Conservation (phyloP, 2,329 filamentous ascomycete species). For the Diaporthe vexans region DNA sequence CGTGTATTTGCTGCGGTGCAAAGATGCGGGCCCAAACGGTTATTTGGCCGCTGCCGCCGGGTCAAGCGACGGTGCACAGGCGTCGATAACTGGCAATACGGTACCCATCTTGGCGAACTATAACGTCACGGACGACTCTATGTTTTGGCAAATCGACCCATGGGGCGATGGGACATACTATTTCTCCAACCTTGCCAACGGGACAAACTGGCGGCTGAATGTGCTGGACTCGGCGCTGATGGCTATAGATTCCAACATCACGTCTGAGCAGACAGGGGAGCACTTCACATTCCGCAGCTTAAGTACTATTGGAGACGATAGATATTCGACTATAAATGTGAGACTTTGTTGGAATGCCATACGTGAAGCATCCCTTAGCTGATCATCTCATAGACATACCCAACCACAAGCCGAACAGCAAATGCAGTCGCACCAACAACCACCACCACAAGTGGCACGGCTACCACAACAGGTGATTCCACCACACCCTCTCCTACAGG, state of each 20-base stretch:
- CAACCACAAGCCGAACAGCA: constrained; percentile 22
- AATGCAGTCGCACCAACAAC: neutral
- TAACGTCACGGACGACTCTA: constrained; percentile 31
- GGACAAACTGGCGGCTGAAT: constrained; percentile 27
- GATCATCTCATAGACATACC: constrained; percentile 9
- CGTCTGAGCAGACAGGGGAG: constrained; percentile 11
- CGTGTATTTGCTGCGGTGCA: constrained; percentile 32
- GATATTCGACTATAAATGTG: constrained; percentile 19
- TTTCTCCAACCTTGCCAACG: constrained; percentile 32
- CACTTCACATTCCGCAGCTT: constrained; percentile 33
- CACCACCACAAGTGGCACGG: neutral
- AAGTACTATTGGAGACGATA: constrained; percentile 15
- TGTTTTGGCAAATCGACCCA: constrained; percentile 35
- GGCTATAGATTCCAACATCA: constrained; percentile 33
- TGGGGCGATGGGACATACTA: constrained; percentile 34
- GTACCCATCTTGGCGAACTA: neutral
- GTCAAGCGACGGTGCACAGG: neutral
- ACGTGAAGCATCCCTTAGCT: neutral
- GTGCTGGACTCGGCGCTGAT: neutral
- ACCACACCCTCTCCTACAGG: neutral
- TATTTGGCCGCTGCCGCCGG: constrained; percentile 2
- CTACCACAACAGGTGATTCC: neutral
- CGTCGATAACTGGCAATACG: constrained; percentile 24
- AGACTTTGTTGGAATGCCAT: neutral
- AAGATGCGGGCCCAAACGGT: constrained; percentile 21